Evolutionary conservation across 164 flowering plant genomes (phyloP), one percentile per base, ranked within the genome.

Genomic region (Magnolia sinica): DNA sequence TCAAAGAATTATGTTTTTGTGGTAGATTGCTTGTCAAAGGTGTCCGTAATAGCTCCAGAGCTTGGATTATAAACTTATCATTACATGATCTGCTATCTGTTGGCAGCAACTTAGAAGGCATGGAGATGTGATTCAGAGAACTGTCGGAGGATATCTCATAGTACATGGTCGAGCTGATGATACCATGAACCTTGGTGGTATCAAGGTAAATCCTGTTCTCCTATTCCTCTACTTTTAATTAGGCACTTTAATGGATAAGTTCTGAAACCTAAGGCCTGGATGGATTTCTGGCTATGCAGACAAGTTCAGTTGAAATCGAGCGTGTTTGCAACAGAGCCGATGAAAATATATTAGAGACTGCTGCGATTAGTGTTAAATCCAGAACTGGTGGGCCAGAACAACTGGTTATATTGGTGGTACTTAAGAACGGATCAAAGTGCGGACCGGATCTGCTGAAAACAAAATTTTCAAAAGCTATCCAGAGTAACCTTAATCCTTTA

Each of bases 171-270:
- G 99, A 80, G 94, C 98, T 74, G 99, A 96, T 84, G 98, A 96
- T 79, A 94, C 99, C 77, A 94, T 96, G 99, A 96, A 96, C 81
- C 96, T 96, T 24, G 99, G 98, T 72, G 99, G 99, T 74, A 91
- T 94, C 65, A 96, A 94, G 98, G 99, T 93, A 87, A 9, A 55
- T 55, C 18, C 20, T 69, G 10, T 50, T 66, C 64, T 22, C 49
- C 5, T 27, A 7, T 22, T 45, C 49, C 20, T 50, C 63, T 18
- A 50, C 72, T 49, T 29, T 64, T 74, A 59, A 10, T 61, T 63
- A 50, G 29, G 78, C 20, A n/a, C 45, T 24, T 29, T 19, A 37
- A 37, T 37, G 7, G 45, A 5, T 59, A 63, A 45, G 7, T 23
- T 71, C 24, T 16, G 10, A 29, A 18, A 45, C 24, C 64, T 14